Evolutionary conservation across 805 yeast genomes (phyloP), one percentile per base, ranked within the genome.

Genomic region (Candida michaelii): DNA sequence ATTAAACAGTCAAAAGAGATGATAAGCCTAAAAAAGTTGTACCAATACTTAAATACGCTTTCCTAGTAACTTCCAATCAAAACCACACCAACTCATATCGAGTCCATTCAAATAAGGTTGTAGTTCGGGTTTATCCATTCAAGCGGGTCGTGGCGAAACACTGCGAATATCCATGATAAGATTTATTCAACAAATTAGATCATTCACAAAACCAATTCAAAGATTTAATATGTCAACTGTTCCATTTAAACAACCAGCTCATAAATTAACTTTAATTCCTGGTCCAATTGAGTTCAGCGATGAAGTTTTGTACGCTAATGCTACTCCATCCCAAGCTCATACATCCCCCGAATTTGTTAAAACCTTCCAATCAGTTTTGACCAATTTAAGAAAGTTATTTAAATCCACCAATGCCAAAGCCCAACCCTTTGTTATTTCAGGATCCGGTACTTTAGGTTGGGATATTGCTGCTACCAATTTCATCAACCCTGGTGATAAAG

Each of bases 401-500:
- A 77, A 82, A 58, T 81, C 91, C 21, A 68, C 79, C 19, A 80
- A 76, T 54, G 62, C 78, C 11, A 42, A 44, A 9, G 78, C 93
- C 27, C 96, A 88, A 68, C 88, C 90, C 6, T 74, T 86, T 46
- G 86, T 91, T 12, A 59, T 91, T 44, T 76, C 93, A 3, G 98
- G 97, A 32, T 84, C 95, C 1, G 98, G 98, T 44, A 89, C 97
- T 15, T 74, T 90, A 31, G 98, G 98, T 27, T 90, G 97, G 96
- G 98, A 90, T 58, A 70, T 90, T 48, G 83, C 80, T 31, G 95
- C 84, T 18, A 76, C 95, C 25, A 90, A 91, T 66, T 72, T 89
- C 51, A 56, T 88, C 41, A 51, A 47, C 13, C 71, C 76, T 2
- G 82, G 80, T 43, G 96, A 89, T 45, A 75, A 79, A 35, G 91